Base-by-base conservation (phyloP, 2,329 filamentous ascomycete species). In the Sarocladium kiliense region DNA sequence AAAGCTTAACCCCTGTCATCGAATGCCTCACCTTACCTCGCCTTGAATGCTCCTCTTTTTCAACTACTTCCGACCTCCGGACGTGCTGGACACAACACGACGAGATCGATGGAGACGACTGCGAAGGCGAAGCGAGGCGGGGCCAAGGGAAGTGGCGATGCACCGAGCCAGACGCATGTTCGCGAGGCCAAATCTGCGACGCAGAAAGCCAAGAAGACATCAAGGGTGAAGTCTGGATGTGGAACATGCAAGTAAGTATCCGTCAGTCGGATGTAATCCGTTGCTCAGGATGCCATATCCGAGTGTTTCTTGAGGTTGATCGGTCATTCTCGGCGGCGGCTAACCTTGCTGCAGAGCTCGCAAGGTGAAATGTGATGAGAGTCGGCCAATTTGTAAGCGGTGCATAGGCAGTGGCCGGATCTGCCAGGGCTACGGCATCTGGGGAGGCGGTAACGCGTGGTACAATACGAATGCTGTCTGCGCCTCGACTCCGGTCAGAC, bases 351-450 rank as follows among this genome's bases (percentile, higher is more conserved):
- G 1, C 54, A 66, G 66, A 49, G 59, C 60, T 27, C 63, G 67
- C 19, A 64, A 62, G 45, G 61, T 70, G 44, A 70, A 68, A 55
- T 69, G 68, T 23, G 68, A 70, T 30, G 68, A 69, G 58, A 60
- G 56, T 3, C 59, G 61, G 23, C 67, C 67, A 2, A 44, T 59
- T 0, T 69, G 68, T 44, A 54, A 56, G 6, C 60, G 66, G 30
- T 70, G 68, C 54, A 54, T 54, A 21, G 58, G 58, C 3, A 63
- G 62, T 5, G 63, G 63, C 45, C 59, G 64, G 19, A 47, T 49
- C 27, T 68, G 66, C 53, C 61, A 58, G 18, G 65, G 65, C 18
- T 68, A 82, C 39, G 61, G 59, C 30, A 58, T 62, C 54, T 62
- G 60, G 60, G 59, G 59, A 6, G 56, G 58, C 2, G 60, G 57